Evolutionary conservation across 495 filamentous ascomycete genomes (phyloP).

Genomic region (Parathielavia hyrcaniae): DNA sequence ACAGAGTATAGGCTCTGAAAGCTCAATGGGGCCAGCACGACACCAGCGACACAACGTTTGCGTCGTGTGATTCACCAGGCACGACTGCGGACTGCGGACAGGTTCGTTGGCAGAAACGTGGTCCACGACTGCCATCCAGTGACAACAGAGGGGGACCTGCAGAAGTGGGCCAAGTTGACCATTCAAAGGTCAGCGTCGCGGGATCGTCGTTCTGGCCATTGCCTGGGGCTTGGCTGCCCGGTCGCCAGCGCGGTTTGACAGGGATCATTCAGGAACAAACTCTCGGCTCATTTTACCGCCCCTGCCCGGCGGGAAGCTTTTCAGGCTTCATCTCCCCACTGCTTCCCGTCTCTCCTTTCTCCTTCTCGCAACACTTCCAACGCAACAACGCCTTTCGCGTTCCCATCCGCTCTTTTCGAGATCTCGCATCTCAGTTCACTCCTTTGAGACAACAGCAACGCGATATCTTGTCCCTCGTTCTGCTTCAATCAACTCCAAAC

Average conservation of each 20-base stretch:
- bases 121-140: conserved; percentile 18
- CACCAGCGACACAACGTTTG: background rate
- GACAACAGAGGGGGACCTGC: conserved; percentile 23
- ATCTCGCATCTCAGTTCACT: conserved; percentile 34
- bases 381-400: conserved; percentile 26
- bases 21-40: conserved; percentile 2
- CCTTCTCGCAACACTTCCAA: conserved; percentile 13
- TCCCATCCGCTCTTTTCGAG: conserved; percentile 33
- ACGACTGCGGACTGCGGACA: background rate
- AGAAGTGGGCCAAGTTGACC: conserved; percentile 18
- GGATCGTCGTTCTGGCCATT: conserved; percentile 20
- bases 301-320: conserved; percentile 10
- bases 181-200: conserved; percentile 13
- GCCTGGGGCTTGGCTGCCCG: conserved; percentile 7
- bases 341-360: conserved; percentile 9
- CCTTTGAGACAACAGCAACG: conserved; percentile 24
- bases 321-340: conserved; percentile 9
- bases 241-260: conserved; percentile 12
- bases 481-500: conserved; percentile 16
- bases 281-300: conserved; percentile 25
- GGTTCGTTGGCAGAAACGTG: background rate
- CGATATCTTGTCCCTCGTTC: conserved; percentile 3
- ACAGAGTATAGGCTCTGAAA: background rate
- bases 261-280: conserved; percentile 19
- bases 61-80: background rate